These are phyloP conservation scores for Furculomyces boomerangus DNA, from an alignment of 371 early-diverging fungal species.

Conservation along the genomic window DNA sequence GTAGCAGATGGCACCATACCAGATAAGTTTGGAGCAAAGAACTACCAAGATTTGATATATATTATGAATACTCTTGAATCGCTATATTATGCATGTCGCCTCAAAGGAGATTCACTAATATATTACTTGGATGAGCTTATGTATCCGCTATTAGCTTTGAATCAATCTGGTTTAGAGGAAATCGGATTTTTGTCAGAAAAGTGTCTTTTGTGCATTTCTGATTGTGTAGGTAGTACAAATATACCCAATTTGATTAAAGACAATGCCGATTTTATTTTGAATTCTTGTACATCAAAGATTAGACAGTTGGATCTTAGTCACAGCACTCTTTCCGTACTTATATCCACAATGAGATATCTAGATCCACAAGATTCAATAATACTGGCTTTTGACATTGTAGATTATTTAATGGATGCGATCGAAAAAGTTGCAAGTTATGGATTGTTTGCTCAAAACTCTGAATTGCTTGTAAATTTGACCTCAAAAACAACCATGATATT, in stretches of 20 bases:
- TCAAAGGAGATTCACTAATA: background rate
- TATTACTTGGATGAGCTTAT: background rate
- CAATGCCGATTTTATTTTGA: conserved; percentile 2
- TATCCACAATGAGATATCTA: background rate
- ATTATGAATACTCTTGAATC: background rate
- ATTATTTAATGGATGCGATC: background rate
- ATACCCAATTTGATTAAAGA: background rate
- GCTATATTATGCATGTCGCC: background rate
- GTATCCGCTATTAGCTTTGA: background rate
- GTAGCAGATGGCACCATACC: background rate
- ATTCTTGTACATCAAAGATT: background rate
- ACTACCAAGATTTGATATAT: background rate
- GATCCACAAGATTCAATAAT: background rate
- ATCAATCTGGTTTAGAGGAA: background rate
- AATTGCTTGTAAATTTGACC: no score
- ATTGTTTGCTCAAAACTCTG: no score
- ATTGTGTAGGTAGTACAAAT: background rate
- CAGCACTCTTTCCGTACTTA: background rate
- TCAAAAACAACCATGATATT: no score
- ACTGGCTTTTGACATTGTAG: background rate
- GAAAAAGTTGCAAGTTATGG: background rate
- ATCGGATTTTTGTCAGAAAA: background rate
- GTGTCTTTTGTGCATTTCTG: background rate
- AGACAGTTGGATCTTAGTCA: background rate
- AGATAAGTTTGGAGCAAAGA: background rate